Conservation (phyloP, 352 stramenopile genomes). For the Globisporangium parvum region DNA sequence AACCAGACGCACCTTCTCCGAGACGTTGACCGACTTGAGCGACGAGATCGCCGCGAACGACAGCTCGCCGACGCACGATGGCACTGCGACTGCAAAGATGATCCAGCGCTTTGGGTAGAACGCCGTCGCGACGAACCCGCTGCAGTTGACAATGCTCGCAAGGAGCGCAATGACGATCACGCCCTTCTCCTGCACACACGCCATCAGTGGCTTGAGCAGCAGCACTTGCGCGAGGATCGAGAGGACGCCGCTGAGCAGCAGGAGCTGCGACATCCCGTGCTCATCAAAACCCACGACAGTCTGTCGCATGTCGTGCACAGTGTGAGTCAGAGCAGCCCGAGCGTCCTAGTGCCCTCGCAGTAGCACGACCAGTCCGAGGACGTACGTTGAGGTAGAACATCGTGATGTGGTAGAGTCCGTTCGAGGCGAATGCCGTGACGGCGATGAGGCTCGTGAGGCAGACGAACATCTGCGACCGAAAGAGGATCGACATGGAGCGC, state of each 20-base stretch:
- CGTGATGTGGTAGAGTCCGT: conserved; percentile 52
- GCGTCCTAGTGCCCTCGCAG: neutral
- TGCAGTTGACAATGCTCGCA: conserved; percentile 31
- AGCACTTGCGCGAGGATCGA: conserved; percentile 54
- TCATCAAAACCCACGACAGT: conserved; percentile 63
- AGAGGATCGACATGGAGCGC: conserved; percentile 57
- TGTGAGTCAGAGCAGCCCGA: neutral
- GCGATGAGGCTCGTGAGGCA: conserved; percentile 59
- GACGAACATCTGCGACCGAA: conserved; percentile 55
- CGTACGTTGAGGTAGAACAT: conserved; percentile 71
- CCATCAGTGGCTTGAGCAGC: conserved; percentile 58
- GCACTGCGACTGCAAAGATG: conserved; percentile 38
- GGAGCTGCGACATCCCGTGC: conserved; percentile 51
- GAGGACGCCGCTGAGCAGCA: conserved; percentile 47
- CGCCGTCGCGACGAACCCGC: conserved; percentile 29
- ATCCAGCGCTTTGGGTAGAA: conserved; percentile 58
- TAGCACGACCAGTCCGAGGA: neutral
- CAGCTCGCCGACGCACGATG: conserved; percentile 47
- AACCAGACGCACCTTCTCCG: conserved; percentile 27
- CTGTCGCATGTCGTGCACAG: conserved; percentile 13
- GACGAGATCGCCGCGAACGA: conserved; percentile 67
- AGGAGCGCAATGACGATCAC: conserved; percentile 60
- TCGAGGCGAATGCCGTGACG: conserved; percentile 59
- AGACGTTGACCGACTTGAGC: conserved; percentile 58
- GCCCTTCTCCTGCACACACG: conserved; percentile 48